Percentiles rank a stretch among this genome's conserved stretches.
phyloP scores from a whole-genome alignment of 495 filamentous ascomycete species.

The Staphylotrichum tortipilum region DNA sequence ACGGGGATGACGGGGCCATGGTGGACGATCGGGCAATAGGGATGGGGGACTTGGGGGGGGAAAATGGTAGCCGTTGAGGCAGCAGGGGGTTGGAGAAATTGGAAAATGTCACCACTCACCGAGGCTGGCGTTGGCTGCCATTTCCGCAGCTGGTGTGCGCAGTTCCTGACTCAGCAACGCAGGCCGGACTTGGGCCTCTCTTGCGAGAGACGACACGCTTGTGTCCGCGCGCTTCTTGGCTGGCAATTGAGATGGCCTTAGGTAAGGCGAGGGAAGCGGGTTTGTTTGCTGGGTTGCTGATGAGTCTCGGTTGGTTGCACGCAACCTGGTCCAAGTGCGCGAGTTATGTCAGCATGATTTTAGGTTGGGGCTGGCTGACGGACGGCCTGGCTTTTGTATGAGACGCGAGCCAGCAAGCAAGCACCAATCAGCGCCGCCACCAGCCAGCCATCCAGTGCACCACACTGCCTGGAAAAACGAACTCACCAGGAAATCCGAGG shows the following conservation, averaged over 20 bases:
- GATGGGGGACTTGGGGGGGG: background rate
- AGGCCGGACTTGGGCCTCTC: background rate
- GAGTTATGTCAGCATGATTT: conserved; percentile 1
- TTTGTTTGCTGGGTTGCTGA: background rate
- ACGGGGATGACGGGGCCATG: too few species aligned
- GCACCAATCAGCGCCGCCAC: too few species aligned
- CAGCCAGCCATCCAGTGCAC: too few species aligned
- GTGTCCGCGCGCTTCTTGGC: background rate
- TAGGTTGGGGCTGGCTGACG: too few species aligned
- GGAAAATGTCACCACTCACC: conserved; percentile 14
- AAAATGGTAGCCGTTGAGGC: background rate
- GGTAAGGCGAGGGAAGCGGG: too few species aligned
- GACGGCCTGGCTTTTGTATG: too few species aligned
- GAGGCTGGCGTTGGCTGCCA: conserved; percentile 10
- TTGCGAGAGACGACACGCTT: too few species aligned
- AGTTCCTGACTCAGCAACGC: conserved; percentile 20
- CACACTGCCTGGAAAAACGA: background rate
- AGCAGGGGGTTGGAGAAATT: background rate
- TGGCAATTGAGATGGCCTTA: background rate
- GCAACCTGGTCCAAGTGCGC: background rate
- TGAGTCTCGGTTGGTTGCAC: background rate
- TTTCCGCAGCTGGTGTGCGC: conserved; percentile 4
- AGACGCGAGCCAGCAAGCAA: too few species aligned
- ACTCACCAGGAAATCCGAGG: background rate
- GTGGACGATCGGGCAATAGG: too few species aligned